Evolutionary conservation across 805 yeast genomes (phyloP), one percentile per base, ranked within the genome.

Genomic region (Metschnikowia picachoensis): DNA sequence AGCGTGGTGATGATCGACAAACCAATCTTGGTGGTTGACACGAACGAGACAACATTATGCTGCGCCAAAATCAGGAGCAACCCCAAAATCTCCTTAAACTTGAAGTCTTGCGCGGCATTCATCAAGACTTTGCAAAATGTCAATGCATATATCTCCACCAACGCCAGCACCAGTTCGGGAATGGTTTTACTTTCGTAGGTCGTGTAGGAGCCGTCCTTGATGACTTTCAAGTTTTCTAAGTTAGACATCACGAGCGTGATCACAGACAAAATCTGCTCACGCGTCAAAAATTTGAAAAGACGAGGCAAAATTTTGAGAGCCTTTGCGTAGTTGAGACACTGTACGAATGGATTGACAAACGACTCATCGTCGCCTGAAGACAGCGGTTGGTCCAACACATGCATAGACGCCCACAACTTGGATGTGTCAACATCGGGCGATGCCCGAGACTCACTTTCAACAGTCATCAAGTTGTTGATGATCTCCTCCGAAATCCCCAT

Each of bases 231-330:
- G 55, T 86, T 81, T 49, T 87, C 89, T 58, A 92, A 72, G 61
- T 89, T 85, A 36, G 86, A 83, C 73, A 89, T 85, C 33, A 92
- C 73, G 44, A 87, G 78, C 40, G 91, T 87, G 44, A 88, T 78
- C 46, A 88, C 73, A 31, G 91, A 83, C 50, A 87, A 73, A 54
- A 87, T 81, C 61, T 88, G 92, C 55, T 85, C 88, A 55, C 84
- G 76, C 35, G 79, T 71, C 59, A 92, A 74, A 64, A 90, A 87
- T 60, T 88, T 86, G 73, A 89, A 89, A 49, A 88, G 77, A 67
- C 99, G 82, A 42, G 94, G 90, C 70, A 92, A 82, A 32, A 89
- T 78, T 65, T 89, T 91, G 72, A 89, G 82, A 46, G 95, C 94
- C 68, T 92, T 92, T 58, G 87, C 87, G 61, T 84, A 86, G 27